A percentile compares a stretch with the other conserved stretches of the same genome.
Evolutionary conservation across 2,329 filamentous ascomycete species (phyloP).

Genomic region (Curvularia sp.): DNA sequence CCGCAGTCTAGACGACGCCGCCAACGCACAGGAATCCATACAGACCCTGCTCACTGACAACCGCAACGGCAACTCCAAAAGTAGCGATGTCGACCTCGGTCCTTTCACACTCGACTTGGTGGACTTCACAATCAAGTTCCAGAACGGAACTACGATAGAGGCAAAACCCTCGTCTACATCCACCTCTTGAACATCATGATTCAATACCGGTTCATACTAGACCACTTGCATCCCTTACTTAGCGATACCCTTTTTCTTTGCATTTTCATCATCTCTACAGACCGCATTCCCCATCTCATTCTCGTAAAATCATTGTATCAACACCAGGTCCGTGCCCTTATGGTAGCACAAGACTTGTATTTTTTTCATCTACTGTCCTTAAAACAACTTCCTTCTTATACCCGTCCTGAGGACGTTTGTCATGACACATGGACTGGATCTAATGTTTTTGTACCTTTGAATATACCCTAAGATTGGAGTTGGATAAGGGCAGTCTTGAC

Average conservation of each 20-base stretch:
- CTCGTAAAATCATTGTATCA: conserved; percentile 20
- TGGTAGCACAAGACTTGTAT: conserved; percentile 7
- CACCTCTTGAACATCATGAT: conserved; percentile 8
- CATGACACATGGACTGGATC: conserved; percentile 36
- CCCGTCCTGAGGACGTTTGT: conserved; percentile 35
- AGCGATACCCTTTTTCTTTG: conserved; percentile 28
- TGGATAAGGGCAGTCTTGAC: conserved; percentile 9
- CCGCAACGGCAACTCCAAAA: conserved; percentile 35
- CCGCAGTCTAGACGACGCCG: conserved; percentile 49
- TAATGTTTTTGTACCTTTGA: conserved; percentile 34
- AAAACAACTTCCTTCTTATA: conserved; percentile 19
- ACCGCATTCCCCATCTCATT: conserved; percentile 1
- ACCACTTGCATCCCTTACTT: conserved; percentile 11
- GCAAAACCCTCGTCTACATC: conserved; percentile 17
- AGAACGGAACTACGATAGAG: conserved; percentile 43
- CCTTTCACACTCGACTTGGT: conserved; percentile 44
- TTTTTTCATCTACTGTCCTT: conserved; percentile 13
- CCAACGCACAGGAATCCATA: conserved; percentile 53
- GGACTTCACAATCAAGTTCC: conserved; percentile 40
- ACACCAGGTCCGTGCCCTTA: conserved; percentile 5
- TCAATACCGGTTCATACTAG: not conserved
- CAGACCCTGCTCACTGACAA: conserved; percentile 47
- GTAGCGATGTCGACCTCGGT: conserved; percentile 37
- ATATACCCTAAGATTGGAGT: conserved; percentile 24
- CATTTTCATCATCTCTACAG: conserved; percentile 9